Percentiles rank a stretch among this genome's conserved stretches.
These are phyloP conservation scores for Liriodendron chinense DNA, from an alignment of 164 flowering plant species.

Conservation along the genomic window DNA sequence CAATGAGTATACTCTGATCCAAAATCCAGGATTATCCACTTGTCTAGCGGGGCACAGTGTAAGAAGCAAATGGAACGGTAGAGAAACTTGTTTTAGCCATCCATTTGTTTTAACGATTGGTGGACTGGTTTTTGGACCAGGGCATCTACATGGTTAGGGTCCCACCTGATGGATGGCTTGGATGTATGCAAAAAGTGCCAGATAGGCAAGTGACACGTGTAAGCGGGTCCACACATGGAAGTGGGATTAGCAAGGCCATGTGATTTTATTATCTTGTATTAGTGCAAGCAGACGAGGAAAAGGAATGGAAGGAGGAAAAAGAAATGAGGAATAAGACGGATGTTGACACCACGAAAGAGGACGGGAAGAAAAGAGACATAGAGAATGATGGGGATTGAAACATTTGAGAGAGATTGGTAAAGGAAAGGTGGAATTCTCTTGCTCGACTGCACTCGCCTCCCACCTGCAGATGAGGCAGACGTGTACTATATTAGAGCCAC, in stretches of 20 bases:
- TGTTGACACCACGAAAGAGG: slow-evolving; percentile 1
- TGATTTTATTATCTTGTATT: neutral
- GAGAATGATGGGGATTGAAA: slow-evolving; percentile 10
- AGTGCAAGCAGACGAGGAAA: slow-evolving; percentile 2
- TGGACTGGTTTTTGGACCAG: neutral
- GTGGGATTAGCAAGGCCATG: neutral
- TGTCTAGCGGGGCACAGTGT: too few species aligned
- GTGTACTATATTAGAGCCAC: neutral
- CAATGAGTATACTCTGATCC: too few species aligned
- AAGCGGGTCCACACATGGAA: too few species aligned
- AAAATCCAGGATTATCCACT: too few species aligned
- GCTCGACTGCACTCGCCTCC: neutral
- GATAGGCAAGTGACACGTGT: neutral
- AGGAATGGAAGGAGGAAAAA: neutral
- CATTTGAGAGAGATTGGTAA: neutral
- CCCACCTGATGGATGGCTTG: neutral
- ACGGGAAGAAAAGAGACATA: neutral
- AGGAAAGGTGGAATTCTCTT: neutral
- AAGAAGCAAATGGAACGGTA: too few species aligned
- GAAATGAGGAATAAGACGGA: neutral
- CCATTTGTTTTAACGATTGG: neutral
- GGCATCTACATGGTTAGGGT: neutral
- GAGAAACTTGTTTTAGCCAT: neutral
- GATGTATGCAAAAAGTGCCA: neutral
- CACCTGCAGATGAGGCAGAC: neutral